Conservation (phyloP, 345 rosid species). For the Rhizophora apiculata region DNA sequence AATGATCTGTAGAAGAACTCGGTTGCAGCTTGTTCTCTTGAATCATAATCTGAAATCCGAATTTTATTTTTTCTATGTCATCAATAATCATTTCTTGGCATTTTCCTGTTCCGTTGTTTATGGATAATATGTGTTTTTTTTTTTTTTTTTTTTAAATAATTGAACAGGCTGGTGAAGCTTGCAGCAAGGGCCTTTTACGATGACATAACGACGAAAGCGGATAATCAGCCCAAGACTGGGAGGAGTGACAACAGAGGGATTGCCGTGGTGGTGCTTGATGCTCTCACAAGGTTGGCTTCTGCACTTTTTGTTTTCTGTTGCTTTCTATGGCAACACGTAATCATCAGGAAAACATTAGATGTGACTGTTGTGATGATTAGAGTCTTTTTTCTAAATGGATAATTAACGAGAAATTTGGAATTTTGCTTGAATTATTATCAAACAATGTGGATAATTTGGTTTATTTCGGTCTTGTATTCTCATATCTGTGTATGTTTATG, state of each 20-base stretch:
- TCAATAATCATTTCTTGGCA: background rate
- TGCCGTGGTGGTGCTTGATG: constrained; percentile 81
- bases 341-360: background rate
- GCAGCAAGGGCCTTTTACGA: constrained; percentile 81
- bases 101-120: background rate
- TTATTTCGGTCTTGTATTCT: too few species aligned
- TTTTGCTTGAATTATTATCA: too few species aligned
- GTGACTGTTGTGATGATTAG: too few species aligned
- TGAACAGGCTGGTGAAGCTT: constrained; percentile 66
- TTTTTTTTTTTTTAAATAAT: constrained; percentile 3
- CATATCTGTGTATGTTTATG: too few species aligned
- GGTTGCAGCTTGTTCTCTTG: background rate
- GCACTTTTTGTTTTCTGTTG: background rate
- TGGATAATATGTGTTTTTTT: background rate
- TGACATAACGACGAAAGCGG: constrained; percentile 63
- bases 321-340: background rate
- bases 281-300: constrained; percentile 52
- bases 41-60: too few species aligned
- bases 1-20: background rate
- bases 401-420: too few species aligned
- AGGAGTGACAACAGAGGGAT: constrained; percentile 72
- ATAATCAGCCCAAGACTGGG: constrained; percentile 72
- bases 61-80: background rate
- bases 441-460: too few species aligned
- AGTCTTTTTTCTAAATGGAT: too few species aligned